Base-by-base conservation (phyloP, 148 eudicot genomes). In the Spergularia marina region DNA sequence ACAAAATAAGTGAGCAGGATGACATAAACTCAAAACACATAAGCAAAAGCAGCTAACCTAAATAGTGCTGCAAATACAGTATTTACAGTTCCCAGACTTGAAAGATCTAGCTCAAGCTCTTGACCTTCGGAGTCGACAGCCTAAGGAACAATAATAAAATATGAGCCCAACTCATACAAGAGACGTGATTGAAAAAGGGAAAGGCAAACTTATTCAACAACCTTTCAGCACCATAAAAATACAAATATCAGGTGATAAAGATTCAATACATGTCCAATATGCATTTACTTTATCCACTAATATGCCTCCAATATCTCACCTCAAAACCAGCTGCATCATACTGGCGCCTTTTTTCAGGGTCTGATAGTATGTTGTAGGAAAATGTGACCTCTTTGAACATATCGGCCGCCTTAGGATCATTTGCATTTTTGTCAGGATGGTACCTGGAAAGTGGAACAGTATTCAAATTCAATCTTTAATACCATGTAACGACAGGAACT, bases 341-440 rank as follows among this genome's bases (percentile, higher is more conserved):
- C 53, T 90, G 97, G 17, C 88, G 89, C 66, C 98, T 85, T 88
- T 95, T 95, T 82, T 92, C 96, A 54, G 93, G 86, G 89, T 92
- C 98, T 20, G 98, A 89, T 76, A 95, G 81, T 79, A 95, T 95
- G 78, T 85, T 89, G 79, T 95, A 92, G 21, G 98, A 95, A 81
- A 90, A 95, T 17, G 97, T 92, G 76, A 77, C 91, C 83, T 95
- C 98, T 78, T 89, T 87, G 83, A 95, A 95, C 91, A 85, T 85
- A 81, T 95, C 97, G 40, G 97, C 94, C 9, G 98, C 98, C 83
- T 85, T 83, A 51, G 93, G 90, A 80, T 95, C 98, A 83, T 95
- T 92, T 78, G 90, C 92, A 85, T 95, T 95, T 81, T 95, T 95
- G 81, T 95, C 98, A 41, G 98, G 98, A 78, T 95, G 98, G 82